Evolutionary conservation across 495 filamentous ascomycete species (phyloP).

Genomic region (Podospora fimiseda): DNA sequence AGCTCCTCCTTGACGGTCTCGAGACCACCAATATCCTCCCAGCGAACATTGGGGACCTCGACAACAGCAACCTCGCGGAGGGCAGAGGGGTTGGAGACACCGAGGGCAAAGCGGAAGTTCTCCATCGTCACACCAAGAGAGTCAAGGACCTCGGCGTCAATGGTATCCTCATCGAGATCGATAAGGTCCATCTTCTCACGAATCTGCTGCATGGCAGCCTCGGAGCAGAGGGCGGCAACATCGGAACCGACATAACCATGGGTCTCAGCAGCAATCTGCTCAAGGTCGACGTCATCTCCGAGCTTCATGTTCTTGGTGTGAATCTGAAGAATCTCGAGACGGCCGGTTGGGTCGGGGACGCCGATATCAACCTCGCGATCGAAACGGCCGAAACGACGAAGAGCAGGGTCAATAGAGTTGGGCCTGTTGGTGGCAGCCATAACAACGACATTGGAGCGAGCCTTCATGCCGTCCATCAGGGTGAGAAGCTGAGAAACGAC

Average conservation of each 20-base stretch:
- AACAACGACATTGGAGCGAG: slow-evolving; percentile 93
- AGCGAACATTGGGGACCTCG: slow-evolving; percentile 97
- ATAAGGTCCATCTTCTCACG: slow-evolving; percentile 99
- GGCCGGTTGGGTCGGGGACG: slow-evolving; percentile 94
- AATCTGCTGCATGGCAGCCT: slow-evolving; percentile 99
- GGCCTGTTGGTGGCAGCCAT: slow-evolving; percentile 98
- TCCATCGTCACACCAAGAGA: slow-evolving; percentile 98
- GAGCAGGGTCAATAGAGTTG: slow-evolving; percentile 95
- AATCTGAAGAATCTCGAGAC: slow-evolving; percentile 97
- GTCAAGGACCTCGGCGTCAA: slow-evolving; percentile 96
- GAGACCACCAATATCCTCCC: slow-evolving; percentile 98
- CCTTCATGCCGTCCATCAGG: slow-evolving; percentile 99
- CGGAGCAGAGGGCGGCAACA: slow-evolving; percentile 96
- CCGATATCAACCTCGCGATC: slow-evolving; percentile 98
- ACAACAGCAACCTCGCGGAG: slow-evolving; percentile 98
- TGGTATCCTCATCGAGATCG: slow-evolving; percentile 97
- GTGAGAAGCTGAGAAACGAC: slow-evolving; percentile 97
- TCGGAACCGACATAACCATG: slow-evolving; percentile 99
- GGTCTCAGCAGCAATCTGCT: slow-evolving; percentile 94
- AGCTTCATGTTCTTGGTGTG: slow-evolving; percentile 99
- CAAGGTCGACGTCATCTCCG: slow-evolving; percentile 91
- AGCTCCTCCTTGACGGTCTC: slow-evolving; percentile 99
- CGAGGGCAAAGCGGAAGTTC: slow-evolving; percentile 97
- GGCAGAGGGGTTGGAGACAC: slow-evolving; percentile 96
- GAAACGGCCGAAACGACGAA: slow-evolving; percentile 96